These are phyloP conservation scores for Barnettozyma salicaria DNA, from an alignment of 805 yeast genomes.

Conservation along the genomic window DNA sequence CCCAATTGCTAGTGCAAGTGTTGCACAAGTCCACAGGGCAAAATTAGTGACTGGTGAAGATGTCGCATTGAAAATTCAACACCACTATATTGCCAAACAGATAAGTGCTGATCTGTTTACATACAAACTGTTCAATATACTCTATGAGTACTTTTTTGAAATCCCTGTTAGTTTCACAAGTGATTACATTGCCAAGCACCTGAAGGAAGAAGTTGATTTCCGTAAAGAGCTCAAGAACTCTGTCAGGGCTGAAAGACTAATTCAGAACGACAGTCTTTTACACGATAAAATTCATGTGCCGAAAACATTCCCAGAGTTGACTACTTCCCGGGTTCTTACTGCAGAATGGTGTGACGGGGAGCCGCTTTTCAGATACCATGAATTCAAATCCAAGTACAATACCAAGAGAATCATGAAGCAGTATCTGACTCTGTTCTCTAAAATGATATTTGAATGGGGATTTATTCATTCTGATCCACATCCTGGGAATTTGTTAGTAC, in stretches of 20 bases:
- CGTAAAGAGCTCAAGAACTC: constrained; percentile 50
- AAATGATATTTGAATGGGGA: constrained; percentile 57
- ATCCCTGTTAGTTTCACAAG: constrained; percentile 56
- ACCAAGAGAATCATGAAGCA: constrained; percentile 38
- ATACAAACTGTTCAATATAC: constrained; percentile 43
- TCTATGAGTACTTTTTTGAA: constrained; percentile 55
- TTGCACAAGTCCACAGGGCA: constrained; percentile 66
- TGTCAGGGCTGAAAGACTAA: constrained; percentile 30
- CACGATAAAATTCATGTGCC: constrained; percentile 50
- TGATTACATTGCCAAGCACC: constrained; percentile 49
- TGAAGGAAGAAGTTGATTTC: constrained; percentile 60
- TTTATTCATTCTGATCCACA: constrained; percentile 70
- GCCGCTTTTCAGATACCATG: constrained; percentile 42
- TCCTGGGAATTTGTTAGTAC: constrained; percentile 68
- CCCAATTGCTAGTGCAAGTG: constrained; percentile 71
- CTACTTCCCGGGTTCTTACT: constrained; percentile 48
- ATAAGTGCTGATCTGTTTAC: constrained; percentile 55
- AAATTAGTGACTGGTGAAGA: constrained; percentile 38
- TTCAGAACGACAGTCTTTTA: constrained; percentile 40
- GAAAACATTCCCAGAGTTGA: constrained; percentile 36
- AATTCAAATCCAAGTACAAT: constrained; percentile 35
- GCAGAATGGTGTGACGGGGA: constrained; percentile 79
- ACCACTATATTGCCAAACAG: constrained; percentile 55
- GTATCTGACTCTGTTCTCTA: constrained; percentile 43
- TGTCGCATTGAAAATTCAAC: constrained; percentile 67